Evolutionary conservation across 257 asterid species (phyloP), one percentile per base, ranked within the genome.

Genomic region (Oldenlandia corymbosa): DNA sequence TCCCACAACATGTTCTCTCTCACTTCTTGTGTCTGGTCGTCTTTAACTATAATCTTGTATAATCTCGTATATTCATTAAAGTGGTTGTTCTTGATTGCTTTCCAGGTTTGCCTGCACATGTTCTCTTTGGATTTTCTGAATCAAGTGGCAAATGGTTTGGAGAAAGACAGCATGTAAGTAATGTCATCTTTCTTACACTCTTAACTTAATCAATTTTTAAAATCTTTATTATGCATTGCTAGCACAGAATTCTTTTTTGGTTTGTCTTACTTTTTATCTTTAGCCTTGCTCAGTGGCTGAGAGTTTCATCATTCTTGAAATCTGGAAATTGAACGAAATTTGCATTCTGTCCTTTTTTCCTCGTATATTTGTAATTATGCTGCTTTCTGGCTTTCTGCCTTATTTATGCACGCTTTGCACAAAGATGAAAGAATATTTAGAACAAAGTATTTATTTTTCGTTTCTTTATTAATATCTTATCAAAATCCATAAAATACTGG

Each of bases 51-150:
- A n/a, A n/a, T 62, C 1, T 18, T 20, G 18, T 45, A 45, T n/a
- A 7, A 61, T 61, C 45, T 28, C 54, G 27, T 28, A 45, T n/a
- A n/a, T 45, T 17, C 30, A 31, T 48, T 17, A 23, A 23, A 11
- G 59, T 58, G 58, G 7, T 37, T 48, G 54, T 4, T 24, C 18
- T 54, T 31, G 30, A 45, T 67, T 30, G 27, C 12, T 23, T 84
- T 81, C 74, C 94, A 91, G 98, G 98, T 92, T 58, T 92, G 98
- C 86, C 77, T 89, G 36, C 98, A 92, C 77, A 88, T 89, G 97
- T 92, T 91, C 80, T 79, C 95, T 36, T 70, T 88, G 56, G 97
- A 92, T 76, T 92, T 92, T 75, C 79, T 92, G 79, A 92, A 86
- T 78, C 95, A 88, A 87, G 98, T 92, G 58, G 95, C 95, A 18